Percentiles rank a stretch among this genome's conserved stretches.
Conservation (phyloP, 345 rosid genomes). For the Eucalyptus virginea region DNA sequence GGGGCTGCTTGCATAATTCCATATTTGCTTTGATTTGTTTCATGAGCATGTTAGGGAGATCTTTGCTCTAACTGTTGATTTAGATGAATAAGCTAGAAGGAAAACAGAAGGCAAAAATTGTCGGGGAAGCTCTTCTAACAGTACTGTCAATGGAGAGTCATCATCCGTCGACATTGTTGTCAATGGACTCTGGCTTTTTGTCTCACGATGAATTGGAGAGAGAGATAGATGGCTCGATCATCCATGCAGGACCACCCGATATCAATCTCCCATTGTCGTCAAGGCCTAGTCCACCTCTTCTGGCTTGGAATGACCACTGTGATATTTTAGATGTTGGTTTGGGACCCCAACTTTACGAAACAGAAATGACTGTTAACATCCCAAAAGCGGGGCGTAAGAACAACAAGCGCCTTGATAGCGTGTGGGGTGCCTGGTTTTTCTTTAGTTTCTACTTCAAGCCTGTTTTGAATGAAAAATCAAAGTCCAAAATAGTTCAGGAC, state of each 20-base stretch:
- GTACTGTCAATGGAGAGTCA: constrained; percentile 33
- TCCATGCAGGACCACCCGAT: constrained; percentile 34
- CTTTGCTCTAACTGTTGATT: not conserved
- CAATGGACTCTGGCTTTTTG: constrained; percentile 31
- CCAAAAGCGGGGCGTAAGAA: constrained; percentile 28
- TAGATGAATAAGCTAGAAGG: not conserved
- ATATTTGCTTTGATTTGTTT: not conserved
- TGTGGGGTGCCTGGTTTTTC: constrained; percentile 56
- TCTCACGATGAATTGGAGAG: constrained; percentile 34
- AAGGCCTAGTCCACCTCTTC: constrained; percentile 22
- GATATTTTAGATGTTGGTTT: constrained; percentile 34
- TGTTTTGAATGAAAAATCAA: constrained; percentile 36
- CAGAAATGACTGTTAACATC: constrained; percentile 8
- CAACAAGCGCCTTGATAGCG: constrained; percentile 29
- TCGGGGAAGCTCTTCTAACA: not conserved
- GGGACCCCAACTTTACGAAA: constrained; percentile 21
- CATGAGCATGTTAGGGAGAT: not conserved
- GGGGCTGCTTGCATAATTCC: not conserved
- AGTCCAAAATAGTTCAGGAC: constrained; percentile 23
- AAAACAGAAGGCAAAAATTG: not conserved
- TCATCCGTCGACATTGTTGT: constrained; percentile 35
- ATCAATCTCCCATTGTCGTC: constrained; percentile 30
- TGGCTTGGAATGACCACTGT: constrained; percentile 25
- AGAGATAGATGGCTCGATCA: constrained; percentile 13
- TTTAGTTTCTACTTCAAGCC: constrained; percentile 45